Base-by-base conservation (phyloP, 495 filamentous ascomycete species). In the Lasiosphaeria hispida region DNA sequence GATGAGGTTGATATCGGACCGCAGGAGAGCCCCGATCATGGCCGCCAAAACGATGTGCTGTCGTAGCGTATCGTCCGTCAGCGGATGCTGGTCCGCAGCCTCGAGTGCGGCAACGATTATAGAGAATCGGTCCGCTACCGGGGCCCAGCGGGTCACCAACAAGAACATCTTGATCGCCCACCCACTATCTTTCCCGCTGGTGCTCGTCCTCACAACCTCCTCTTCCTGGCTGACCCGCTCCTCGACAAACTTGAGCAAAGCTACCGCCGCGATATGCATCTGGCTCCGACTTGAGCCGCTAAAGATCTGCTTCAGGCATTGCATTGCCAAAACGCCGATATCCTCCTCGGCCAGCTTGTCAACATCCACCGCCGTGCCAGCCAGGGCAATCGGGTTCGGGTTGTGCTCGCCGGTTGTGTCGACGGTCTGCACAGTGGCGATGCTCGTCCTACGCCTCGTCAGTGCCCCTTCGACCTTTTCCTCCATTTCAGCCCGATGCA, bases 1-100 rank as follows among this genome's bases (percentile, higher is more conserved):
- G 57, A 97, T 96, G 71, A 97, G 83, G 69, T 96, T 97, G 63
- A 96, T 85, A 33, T 90, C 83, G 0, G 92, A 96, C 55, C 86
- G 85, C 40, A 97, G 73, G n/a, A 96, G 77, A 54, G 87, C 89
- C 55, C 85, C 85, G 42, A 95, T 81, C 63, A 95, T 83, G 48
- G 83, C 86, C 0, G 86, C 80, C 42, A 95, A 72, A 13, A 90
- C 83, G 30, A 88, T 79, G 67, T 93, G 85, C 39, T 86, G 83
- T 14, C 81, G 78, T 48, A 95, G 59, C 15, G 84, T 82, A 9
- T 86, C 80, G 65, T 91, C 87, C 11, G 74, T 78, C 10, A 91
- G 73, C 2, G 83, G 80, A 10, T 82, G 85, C 23, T 80, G 77
- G 13, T 87, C 72, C 39, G 96, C 73, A 4, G 78, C 80, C 44